phyloP scores from a whole-genome alignment of 306 rosid species.

The Quercus suber region DNA sequence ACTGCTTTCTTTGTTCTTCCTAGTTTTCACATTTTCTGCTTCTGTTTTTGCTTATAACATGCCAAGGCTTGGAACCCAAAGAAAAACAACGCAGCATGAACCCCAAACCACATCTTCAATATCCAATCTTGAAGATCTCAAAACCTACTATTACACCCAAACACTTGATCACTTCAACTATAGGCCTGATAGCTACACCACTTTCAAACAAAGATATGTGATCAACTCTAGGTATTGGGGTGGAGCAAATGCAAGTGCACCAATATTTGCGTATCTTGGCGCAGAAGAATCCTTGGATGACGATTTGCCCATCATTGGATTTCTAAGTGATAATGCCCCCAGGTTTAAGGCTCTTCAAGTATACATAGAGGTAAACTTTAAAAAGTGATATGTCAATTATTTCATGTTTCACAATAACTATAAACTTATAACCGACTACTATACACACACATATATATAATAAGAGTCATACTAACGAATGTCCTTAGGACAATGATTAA shows the following conservation, averaged over 20 bases:
- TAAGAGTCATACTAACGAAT: too few relatives aligned
- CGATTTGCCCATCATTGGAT: background rate
- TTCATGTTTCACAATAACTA: too few relatives aligned
- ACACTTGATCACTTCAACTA: conserved; percentile 57
- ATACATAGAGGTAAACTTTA: conserved; percentile 41
- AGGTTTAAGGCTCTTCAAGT: conserved; percentile 44
- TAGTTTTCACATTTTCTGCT: background rate
- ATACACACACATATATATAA: too few relatives aligned
- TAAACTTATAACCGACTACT: too few relatives aligned
- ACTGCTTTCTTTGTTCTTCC: conserved; percentile 13
- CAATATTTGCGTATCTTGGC: conserved; percentile 53
- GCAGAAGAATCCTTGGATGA: conserved; percentile 32
- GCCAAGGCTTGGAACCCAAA: conserved; percentile 32
- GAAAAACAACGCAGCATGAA: conserved; percentile 4
- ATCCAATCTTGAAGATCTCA: background rate
- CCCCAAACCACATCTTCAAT: conserved; percentile 8
- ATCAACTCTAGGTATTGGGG: conserved; percentile 38
- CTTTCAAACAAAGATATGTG: conserved; percentile 47
- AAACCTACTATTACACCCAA: conserved; percentile 41
- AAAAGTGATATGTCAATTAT: too few relatives aligned
- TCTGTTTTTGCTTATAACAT: conserved; percentile 16
- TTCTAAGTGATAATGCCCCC: conserved; percentile 39
- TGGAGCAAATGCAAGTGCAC: conserved; percentile 36
- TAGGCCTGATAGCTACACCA: conserved; percentile 40
- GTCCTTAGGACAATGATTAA: accelerated